A percentile compares a stretch with the other conserved stretches of the same genome.
These are phyloP conservation scores for Aphanoascus verrucosus DNA, from an alignment of 2,329 filamentous ascomycete species.

Conservation along the genomic window DNA sequence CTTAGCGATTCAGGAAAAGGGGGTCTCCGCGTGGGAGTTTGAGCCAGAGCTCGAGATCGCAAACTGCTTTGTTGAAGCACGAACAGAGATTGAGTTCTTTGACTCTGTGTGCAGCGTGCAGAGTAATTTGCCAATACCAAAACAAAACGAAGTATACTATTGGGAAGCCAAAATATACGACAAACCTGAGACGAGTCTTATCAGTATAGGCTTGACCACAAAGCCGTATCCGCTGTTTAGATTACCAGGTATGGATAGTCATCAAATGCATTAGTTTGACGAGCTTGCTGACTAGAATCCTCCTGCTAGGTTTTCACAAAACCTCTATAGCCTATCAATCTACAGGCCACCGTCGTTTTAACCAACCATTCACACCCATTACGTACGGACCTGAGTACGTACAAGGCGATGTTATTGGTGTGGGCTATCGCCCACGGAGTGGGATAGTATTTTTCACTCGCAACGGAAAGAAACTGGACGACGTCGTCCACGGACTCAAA, in stretches of 20 bases:
- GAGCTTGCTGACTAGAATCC: constrained; percentile 13
- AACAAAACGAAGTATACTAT: constrained; percentile 98
- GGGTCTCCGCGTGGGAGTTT: constrained; percentile 99
- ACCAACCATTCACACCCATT: constrained; percentile 76
- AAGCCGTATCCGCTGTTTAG: constrained; percentile 95
- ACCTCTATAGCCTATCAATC: constrained; percentile 87
- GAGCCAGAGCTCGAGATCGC: constrained; percentile 98
- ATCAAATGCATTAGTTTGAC: background rate
- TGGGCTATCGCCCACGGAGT: constrained; percentile 87
- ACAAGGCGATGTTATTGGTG: constrained; percentile 90
- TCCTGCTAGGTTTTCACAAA: constrained; percentile 67
- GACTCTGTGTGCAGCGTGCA: constrained; percentile 96
- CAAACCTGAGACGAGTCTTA: constrained; percentile 75
- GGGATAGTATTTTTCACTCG: constrained; percentile 96
- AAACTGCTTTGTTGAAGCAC: constrained; percentile 93
- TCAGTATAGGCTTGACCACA: constrained; percentile 89
- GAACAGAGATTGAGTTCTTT: constrained; percentile 98
- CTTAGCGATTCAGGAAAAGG: constrained; percentile 96
- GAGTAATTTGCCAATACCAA: constrained; percentile 91
- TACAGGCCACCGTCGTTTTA: constrained; percentile 72
- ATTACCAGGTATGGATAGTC: constrained; percentile 61
- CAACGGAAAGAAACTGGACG: constrained; percentile 94
- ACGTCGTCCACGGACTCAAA: constrained; percentile 86
- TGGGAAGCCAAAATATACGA: constrained; percentile 99
- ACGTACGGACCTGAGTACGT: constrained; percentile 74